These are phyloP conservation scores for Wickerhamiella occidentalis DNA, from an alignment of 805 yeast species.

Conservation along the genomic window DNA sequence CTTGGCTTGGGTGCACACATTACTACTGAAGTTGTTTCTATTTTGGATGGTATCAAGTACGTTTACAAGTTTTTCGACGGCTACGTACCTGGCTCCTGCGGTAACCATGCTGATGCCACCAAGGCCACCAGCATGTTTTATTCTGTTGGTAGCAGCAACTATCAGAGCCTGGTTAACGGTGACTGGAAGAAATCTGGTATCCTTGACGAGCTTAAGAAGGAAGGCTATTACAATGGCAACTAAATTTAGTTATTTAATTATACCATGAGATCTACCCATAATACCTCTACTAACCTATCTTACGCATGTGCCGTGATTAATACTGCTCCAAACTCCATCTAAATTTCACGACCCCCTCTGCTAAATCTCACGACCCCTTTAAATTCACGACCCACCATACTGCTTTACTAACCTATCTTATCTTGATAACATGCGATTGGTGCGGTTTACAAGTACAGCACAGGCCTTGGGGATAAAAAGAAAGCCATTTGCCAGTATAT, in stretches of 20 bases:
- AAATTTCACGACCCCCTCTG: too few relatives aligned
- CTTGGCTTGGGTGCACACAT: slow-evolving; percentile 10
- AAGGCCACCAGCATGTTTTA: slow-evolving; percentile 3
- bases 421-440: slow-evolving; percentile 3
- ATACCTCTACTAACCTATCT: too few relatives aligned
- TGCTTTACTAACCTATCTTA: neutral
- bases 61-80: slow-evolving; percentile 6
- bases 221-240: slow-evolving; percentile 1
- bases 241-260: too few relatives aligned
- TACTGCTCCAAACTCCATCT: too few relatives aligned
- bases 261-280: too few relatives aligned
- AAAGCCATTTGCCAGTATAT: neutral
- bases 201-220: neutral
- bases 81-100: slow-evolving; percentile 3
- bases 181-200: slow-evolving; percentile 10
- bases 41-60: slow-evolving; percentile 1
- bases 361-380: too few relatives aligned
- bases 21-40: slow-evolving; percentile 1
- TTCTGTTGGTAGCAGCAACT: slow-evolving; percentile 10
- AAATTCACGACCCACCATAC: too few relatives aligned
- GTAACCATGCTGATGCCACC: slow-evolving; percentile 3
- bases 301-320: too few relatives aligned
- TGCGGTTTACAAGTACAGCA: neutral
- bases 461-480: neutral
- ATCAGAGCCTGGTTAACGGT: neutral